Evolutionary conservation across 805 yeast species (phyloP).

Genomic region (Saccharomycopsis malanga): DNA sequence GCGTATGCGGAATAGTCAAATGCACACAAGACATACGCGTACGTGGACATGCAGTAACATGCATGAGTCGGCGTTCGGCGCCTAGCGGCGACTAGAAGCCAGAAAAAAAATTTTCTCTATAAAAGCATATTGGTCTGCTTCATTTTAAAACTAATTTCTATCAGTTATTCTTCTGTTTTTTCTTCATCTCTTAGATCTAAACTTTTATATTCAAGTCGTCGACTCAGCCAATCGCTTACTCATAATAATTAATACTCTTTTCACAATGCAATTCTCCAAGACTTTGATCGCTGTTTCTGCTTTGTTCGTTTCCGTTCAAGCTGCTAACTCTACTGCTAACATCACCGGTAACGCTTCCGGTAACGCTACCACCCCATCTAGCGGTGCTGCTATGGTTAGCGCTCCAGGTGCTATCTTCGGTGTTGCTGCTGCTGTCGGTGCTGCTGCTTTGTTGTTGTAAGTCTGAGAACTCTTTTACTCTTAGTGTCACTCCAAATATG

Average conservation of each 20-base stretch:
- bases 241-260: not conserved
- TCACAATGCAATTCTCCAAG: conserved; percentile 22
- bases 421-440: conserved; percentile 20
- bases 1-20: too few species aligned
- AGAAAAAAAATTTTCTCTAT: conserved; percentile 1
- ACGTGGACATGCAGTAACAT: too few species aligned
- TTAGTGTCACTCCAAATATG: too few species aligned
- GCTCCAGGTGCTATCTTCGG: conserved; percentile 12
- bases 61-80: too few species aligned
- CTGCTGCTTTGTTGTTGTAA: conserved; percentile 19
- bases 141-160: not conserved
- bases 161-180: not conserved
- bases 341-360: conserved; percentile 3
- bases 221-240: too few species aligned
- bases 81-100: too few species aligned
- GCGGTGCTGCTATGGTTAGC: conserved; percentile 8
- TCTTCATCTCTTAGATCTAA: not conserved
- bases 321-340: conserved; percentile 18
- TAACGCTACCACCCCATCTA: conserved; percentile 1
- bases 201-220: too few species aligned
- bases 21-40: too few species aligned
- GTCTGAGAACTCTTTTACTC: too few species aligned
- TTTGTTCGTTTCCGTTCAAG: conserved; percentile 17
- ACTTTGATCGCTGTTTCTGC: conserved; percentile 19
- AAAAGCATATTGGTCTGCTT: conserved; percentile 1